phyloP scores from a whole-genome alignment of 148 eudicot species.

The Amaranthus hypochondriacus region DNA sequence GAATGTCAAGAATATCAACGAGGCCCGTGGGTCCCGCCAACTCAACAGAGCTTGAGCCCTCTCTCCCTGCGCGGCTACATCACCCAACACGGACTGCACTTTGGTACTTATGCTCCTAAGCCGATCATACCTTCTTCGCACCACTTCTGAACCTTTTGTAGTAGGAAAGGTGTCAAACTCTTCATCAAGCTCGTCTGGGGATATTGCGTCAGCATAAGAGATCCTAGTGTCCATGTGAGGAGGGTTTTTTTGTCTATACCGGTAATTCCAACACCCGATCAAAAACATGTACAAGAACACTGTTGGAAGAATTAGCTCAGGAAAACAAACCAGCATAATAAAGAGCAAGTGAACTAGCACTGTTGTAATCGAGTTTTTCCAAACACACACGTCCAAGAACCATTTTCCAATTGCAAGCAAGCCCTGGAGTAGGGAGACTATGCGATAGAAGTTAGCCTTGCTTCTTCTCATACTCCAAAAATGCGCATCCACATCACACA shows the following conservation, averaged over 20 bases:
- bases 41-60: slow-evolving; percentile 64
- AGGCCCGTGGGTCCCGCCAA: slow-evolving; percentile 85
- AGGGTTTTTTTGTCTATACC: slow-evolving; percentile 48
- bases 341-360: slow-evolving; percentile 60
- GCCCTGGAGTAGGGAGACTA: slow-evolving; percentile 52
- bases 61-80: slow-evolving; percentile 76
- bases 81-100: slow-evolving; percentile 70
- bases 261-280: slow-evolving; percentile 76
- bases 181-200: slow-evolving; percentile 71
- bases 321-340: slow-evolving; percentile 63
- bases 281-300: slow-evolving; percentile 67
- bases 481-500: slow-evolving; percentile 75
- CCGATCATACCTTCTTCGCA: slow-evolving; percentile 68
- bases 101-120: slow-evolving; percentile 60
- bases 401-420: slow-evolving; percentile 50
- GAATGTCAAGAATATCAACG: slow-evolving; percentile 44
- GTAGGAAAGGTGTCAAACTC: slow-evolving; percentile 81
- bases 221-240: slow-evolving; percentile 74
- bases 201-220: slow-evolving; percentile 50
- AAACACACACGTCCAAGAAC: slow-evolving; percentile 64
- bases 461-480: slow-evolving; percentile 90
- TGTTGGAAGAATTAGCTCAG: slow-evolving; percentile 68
- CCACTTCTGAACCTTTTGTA: slow-evolving; percentile 30
- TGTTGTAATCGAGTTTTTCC: slow-evolving; percentile 73
- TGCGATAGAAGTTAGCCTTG: slow-evolving; percentile 74